phyloP scores from a whole-genome alignment of 768 basidiomycete species.

The Hebeloma cylindrosporum region DNA sequence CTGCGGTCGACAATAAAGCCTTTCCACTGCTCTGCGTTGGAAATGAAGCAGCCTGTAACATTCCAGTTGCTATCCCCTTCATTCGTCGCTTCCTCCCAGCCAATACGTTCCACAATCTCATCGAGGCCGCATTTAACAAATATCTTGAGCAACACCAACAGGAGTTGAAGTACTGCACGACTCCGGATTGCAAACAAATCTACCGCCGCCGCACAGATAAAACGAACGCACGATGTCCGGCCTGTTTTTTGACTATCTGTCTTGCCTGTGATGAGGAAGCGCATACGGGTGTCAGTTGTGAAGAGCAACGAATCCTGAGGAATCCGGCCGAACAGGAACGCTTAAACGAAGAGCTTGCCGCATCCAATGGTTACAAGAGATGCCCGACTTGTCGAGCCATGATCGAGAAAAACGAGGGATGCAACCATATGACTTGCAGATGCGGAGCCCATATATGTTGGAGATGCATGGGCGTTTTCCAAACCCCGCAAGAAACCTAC shows the following conservation, averaged over 20 bases:
- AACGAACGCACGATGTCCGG: conserved; percentile 45
- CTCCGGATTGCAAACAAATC: conserved; percentile 69
- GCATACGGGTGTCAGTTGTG: conserved; percentile 54
- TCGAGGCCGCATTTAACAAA: conserved; percentile 53
- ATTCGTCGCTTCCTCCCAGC: conserved; percentile 52
- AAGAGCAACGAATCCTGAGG: conserved; percentile 32
- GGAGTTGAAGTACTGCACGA: conserved; percentile 67
- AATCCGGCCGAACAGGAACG: conserved; percentile 43
- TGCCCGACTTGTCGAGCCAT: conserved; percentile 47
- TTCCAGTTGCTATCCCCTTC: conserved; percentile 51
- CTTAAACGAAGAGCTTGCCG: conserved; percentile 41
- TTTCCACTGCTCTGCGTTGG: conserved; percentile 72
- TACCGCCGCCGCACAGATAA: conserved; percentile 41
- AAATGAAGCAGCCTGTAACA: conserved; percentile 51
- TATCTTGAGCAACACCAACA: conserved; percentile 55
- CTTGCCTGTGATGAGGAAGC: conserved; percentile 46
- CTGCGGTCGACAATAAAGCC: conserved; percentile 37
- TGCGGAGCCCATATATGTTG: conserved; percentile 58
- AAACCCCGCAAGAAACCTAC: conserved; percentile 20
- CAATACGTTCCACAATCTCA: conserved; percentile 49
- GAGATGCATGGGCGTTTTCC: conserved; percentile 51
- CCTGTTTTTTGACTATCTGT: conserved; percentile 51
- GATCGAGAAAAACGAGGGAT: conserved; percentile 53
- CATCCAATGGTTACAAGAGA: conserved; percentile 37
- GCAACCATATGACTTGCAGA: conserved; percentile 54